phyloP scores from a whole-genome alignment of 306 rosid species.

The Prunus kanzakura region DNA sequence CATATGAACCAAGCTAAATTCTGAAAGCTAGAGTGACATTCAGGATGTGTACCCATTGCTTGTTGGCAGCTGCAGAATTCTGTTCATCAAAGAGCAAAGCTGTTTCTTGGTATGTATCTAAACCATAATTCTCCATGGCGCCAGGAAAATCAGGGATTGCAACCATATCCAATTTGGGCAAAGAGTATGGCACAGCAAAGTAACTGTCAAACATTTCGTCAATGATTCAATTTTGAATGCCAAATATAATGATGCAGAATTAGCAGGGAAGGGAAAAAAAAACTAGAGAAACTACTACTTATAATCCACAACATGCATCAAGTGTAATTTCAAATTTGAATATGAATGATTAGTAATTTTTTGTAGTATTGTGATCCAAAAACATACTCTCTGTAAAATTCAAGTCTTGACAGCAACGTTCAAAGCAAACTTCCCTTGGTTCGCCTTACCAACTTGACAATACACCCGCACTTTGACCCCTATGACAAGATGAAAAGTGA shows the following conservation, averaged over 20 bases:
- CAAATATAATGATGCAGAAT: conserved; percentile 10
- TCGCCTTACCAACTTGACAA: conserved; percentile 81
- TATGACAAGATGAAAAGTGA: conserved; percentile 22
- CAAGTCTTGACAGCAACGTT: conserved; percentile 74
- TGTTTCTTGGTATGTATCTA: conserved; percentile 84
- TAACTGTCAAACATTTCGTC: conserved; percentile 40
- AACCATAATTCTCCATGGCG: conserved; percentile 97
- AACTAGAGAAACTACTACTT: not conserved
- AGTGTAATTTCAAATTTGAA: not conserved
- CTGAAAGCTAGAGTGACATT: conserved; percentile 15
- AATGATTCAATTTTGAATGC: conserved; percentile 19
- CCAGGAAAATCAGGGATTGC: conserved; percentile 97
- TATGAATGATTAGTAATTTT: conserved; percentile 6
- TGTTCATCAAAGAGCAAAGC: conserved; percentile 84
- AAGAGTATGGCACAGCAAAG: conserved; percentile 73
- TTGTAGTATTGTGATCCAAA: not conserved
- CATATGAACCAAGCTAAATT: too few species aligned
- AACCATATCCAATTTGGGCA: conserved; percentile 92
- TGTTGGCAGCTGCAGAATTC: conserved; percentile 80
- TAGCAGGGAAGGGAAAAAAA: not conserved
- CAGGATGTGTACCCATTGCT: conserved; percentile 60
- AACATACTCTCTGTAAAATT: conserved; percentile 67
- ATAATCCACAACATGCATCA: conserved; percentile 3
- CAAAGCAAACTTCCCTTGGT: conserved; percentile 83
- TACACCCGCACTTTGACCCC: conserved; percentile 92